Evolutionary conservation across 2,329 filamentous ascomycete species (phyloP), one percentile per base, ranked within the genome.

Genomic region (Fusarium nygamai): DNA sequence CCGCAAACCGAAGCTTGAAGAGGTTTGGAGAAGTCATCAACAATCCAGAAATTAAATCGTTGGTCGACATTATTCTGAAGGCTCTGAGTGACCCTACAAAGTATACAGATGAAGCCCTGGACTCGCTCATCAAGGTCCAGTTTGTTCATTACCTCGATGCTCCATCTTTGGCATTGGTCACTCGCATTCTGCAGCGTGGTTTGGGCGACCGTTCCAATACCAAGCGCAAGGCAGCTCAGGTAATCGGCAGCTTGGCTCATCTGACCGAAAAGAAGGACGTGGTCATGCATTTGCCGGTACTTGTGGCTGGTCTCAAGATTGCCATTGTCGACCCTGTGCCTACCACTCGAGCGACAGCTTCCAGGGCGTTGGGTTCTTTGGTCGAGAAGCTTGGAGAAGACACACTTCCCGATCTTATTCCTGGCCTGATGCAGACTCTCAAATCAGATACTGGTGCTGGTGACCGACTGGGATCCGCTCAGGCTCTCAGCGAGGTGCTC

Each of bases 91-190:
- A 99, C 81, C 95, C 96, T 4, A 99, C 96, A 1, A 98, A 96
- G 81, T 94, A 98, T 84, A 99, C 97, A 0, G 96, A 99, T 79
- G 94, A 97, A 76, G 96, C 96, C 22, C 87, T 99, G 69, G 96
- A 99, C 81, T 88, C 94, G 1, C 89, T 99, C 67, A 98, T 99
- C 86, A 98, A 98, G 85, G 94, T 99, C n/a, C 95, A 95, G 56
- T 99, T 99, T 81, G 92, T 98, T 20, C 96, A 99, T 84, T 99
- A 98, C 80, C 89, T 99, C n/a, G 96, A 99, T 83, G 94, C 97
- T 2, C 96, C 96, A 10, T 99, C 97, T 5, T 87, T 99, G 78
- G 96, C 96, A 27, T 89, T 99, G 61, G 94, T 99, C 73, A 97
- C 96, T 53, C 94, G 96, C 72, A 98, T 99, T 77, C 87, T 99